Conservation (phyloP, 148 eudicot species). For the Rheum nobile region DNA sequence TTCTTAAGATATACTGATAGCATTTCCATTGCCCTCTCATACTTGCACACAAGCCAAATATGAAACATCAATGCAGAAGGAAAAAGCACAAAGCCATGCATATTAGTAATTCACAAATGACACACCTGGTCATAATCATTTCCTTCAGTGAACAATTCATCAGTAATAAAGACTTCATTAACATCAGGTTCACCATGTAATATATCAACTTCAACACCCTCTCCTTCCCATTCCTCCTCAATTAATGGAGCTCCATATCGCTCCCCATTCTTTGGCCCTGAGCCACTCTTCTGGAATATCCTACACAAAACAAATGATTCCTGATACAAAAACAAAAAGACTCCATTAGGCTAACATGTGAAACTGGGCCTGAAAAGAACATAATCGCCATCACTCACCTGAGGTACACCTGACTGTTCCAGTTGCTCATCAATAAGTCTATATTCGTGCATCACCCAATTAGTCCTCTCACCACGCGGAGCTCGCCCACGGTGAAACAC, state of each 20-base stretch:
- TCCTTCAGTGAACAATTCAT: slow-evolving; percentile 43
- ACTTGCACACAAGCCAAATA: neutral
- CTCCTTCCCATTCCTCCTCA: slow-evolving; percentile 91
- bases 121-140: slow-evolving; percentile 62
- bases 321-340: slow-evolving; percentile 22
- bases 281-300: slow-evolving; percentile 91
- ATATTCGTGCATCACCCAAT: slow-evolving; percentile 99
- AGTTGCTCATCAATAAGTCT: slow-evolving; percentile 55
- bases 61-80: neutral
- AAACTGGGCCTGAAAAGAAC: slow-evolving; percentile 4
- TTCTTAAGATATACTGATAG: neutral
- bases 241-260: slow-evolving; percentile 84
- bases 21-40: neutral
- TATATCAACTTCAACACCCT: slow-evolving; percentile 22
- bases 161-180: slow-evolving; percentile 42
- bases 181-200: slow-evolving; percentile 31
- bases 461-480: slow-evolving; percentile 75
- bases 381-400: slow-evolving; percentile 35
- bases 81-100: neutral
- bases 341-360: neutral
- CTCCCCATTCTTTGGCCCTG: slow-evolving; percentile 98
- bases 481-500: slow-evolving; percentile 91
- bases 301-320: slow-evolving; percentile 86
- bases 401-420: slow-evolving; percentile 44
- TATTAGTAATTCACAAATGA: slow-evolving; percentile 1